Evolutionary conservation across 495 filamentous ascomycete species (phyloP), one percentile per base, ranked within the genome.

Genomic region (Lindgomyces ingoldianus): DNA sequence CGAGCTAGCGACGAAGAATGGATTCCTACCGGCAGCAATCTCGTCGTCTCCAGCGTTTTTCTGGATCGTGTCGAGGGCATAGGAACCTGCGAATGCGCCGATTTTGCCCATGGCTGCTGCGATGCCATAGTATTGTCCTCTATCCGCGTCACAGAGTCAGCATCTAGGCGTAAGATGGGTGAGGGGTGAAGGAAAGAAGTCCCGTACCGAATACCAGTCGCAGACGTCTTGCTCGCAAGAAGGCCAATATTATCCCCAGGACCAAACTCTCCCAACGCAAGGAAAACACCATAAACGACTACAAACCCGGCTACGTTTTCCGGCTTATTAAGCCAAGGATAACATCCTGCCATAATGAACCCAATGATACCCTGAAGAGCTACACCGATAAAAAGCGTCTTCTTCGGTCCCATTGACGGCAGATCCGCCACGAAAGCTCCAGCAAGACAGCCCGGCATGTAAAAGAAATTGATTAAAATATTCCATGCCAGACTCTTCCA

Each of bases 201-300:
- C 14, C 52, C 68, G 3, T 64, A 71, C 22, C 92, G 81, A 30
- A 97, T 87, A 11, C 87, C 86, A 3, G 93, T 97, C 0, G 92
- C 90, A 73, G 86, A 88, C 16, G 89, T 93, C 77, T 96, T 96
- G 54, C 90, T 89, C 0, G 92, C 91, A 21, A 92, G 75, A 0
- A 96, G 83, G 4, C 92, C 91, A 68, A 96, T 95, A 74, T 96
- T 96, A 76, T 97, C 87, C 26, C 92, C 93, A 0, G 93, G 91
- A 0, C 92, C 93, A 44, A 93, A 71, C 74, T 96, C 92, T 24
- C 92, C 93, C 9, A 96, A 82, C 0, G 86, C 84, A 2, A 90
- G 80, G 79, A 97, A 96, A 68, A 97, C 84, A 41, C 91, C 85
- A 61, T 86, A 87, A 9, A 94, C 85, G 8, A 91, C 85, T 6